Base-by-base conservation (phyloP, 345 rosid species). In the Eucalyptus curtisii region DNA sequence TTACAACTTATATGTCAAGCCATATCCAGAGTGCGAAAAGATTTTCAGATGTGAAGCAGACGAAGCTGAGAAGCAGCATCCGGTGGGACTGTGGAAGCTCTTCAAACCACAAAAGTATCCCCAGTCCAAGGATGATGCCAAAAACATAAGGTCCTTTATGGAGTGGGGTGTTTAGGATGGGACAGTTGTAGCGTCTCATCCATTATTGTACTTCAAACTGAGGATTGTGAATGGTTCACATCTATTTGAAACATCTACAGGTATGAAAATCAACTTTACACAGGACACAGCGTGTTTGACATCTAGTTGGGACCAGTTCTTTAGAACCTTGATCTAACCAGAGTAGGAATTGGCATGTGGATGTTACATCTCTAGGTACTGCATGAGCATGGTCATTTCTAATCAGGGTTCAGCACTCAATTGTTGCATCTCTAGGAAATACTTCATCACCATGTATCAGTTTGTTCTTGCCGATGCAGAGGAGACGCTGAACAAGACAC, bases 1-100 rank as follows among this genome's bases (percentile, higher is more conserved):
- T 89, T 95, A 97, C 87, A 97, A 95, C 90, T 81, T 95, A 13
- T 95, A 95, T 88, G 98, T 96, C 87, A 97, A 95, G 92, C 99
- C 99, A 33, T 96, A 96, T 89, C 98, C 98, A 14, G 99, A 94
- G 86, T 97, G 99, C 37, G 95, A 93, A 86, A 95, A 93, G 90
- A 91, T 97, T 88, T 95, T 90, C 47, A 95, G 97, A 91, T 92
- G 91, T 91, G 92, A 90, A 11, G 95, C 89, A 84, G 93, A 90
- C 84, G 87, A 53, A 87, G 90, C 49, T 40, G 90, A 93, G 85
- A 87, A 86, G 12, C 90, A 68, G 57, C 98, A 94, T 93, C 94
- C 95, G 0, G 89, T 80, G 81, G 98, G 98, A 17, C 91, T 97
- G 49, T 96, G 98, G 98, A 95, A 93, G 92, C 93, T 95, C 86